Evolutionary conservation across 106 monocot genomes (phyloP).

Genomic region (Dioscorea dumetorum): DNA sequence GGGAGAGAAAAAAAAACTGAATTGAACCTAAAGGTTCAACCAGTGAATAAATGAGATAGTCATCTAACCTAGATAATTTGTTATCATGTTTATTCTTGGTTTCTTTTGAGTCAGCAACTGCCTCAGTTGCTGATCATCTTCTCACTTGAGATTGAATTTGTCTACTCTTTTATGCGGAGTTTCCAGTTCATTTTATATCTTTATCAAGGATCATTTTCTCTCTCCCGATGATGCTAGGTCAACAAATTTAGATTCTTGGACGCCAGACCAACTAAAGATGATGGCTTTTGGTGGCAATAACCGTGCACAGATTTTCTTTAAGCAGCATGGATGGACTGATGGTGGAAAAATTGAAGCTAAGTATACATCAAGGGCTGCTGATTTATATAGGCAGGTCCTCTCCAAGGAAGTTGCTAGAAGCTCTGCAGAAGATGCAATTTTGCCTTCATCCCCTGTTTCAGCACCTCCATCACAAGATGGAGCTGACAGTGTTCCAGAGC

Average conservation of each 20-base stretch:
- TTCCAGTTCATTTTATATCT: neutral
- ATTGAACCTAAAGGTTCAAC: too few species aligned
- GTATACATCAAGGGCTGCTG: constrained; percentile 47
- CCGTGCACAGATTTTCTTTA: constrained; percentile 44
- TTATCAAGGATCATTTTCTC: neutral
- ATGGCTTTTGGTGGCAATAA: constrained; percentile 57
- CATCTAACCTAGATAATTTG: too few species aligned
- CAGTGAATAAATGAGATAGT: too few species aligned
- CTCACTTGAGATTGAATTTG: too few species aligned
- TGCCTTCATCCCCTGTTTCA: constrained; percentile 35
- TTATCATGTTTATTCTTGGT: too few species aligned
- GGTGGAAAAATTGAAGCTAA: constrained; percentile 50
- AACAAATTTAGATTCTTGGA: constrained; percentile 45
- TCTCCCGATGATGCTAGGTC: constrained; percentile 15
- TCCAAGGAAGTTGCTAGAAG: constrained; percentile 48
- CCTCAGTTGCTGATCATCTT: too few species aligned
- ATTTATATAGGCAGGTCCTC: constrained; percentile 41
- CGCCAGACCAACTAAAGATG: constrained; percentile 41
- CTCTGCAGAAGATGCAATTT: constrained; percentile 20
- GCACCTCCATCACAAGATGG: constrained; percentile 10
- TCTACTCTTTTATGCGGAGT: too few species aligned
- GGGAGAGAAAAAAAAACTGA: too few species aligned
- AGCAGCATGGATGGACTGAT: constrained; percentile 55
- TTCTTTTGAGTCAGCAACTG: too few species aligned
- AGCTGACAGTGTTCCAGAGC: constrained; percentile 23